A percentile compares a stretch with the other conserved stretches of the same genome.
Conservation (phyloP, 2,329 filamentous ascomycete genomes). For the Monosporascus sp. region DNA sequence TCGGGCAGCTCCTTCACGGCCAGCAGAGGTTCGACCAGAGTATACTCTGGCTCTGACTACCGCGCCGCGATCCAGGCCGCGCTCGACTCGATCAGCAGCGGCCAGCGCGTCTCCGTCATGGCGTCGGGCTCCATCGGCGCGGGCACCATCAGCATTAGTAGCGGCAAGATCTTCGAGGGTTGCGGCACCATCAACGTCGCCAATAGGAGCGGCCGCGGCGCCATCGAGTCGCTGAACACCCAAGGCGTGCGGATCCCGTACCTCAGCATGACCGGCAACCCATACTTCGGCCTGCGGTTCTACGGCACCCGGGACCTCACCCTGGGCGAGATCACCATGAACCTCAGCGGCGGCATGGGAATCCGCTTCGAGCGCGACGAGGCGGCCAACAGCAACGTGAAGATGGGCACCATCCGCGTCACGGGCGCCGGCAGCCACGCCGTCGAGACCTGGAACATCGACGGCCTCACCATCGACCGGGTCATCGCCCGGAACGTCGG, state of each 20-base stretch:
- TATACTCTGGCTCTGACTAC: constrained; percentile 51
- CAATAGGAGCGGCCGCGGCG: constrained; percentile 38
- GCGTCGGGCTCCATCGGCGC: constrained; percentile 51
- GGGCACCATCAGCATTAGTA: constrained; percentile 43
- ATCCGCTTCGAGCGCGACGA: constrained; percentile 54
- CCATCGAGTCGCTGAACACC: constrained; percentile 47
- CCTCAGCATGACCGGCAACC: constrained; percentile 51
- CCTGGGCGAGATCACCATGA: constrained; percentile 49
- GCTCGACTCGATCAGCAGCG: constrained; percentile 43
- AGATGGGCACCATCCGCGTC: constrained; percentile 46
- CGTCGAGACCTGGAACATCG: constrained; percentile 56
- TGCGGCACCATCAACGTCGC: constrained; percentile 50
- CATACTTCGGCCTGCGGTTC: constrained; percentile 53
- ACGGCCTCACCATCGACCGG: constrained; percentile 44
- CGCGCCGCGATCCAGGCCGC: constrained; percentile 49
- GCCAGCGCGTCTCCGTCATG: constrained; percentile 48
- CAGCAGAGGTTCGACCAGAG: constrained; percentile 31
- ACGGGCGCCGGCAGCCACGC: constrained; percentile 50
- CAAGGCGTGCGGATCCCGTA: constrained; percentile 48
- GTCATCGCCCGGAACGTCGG: constrained; percentile 50
- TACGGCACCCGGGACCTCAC: constrained; percentile 43
- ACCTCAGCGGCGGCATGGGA: constrained; percentile 47
- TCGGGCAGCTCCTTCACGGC: constrained; percentile 17
- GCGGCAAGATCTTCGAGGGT: constrained; percentile 53
- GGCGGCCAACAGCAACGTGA: constrained; percentile 47